These are phyloP conservation scores for Trifolium dubium DNA, from an alignment of 306 rosid genomes.

Conservation along the genomic window DNA sequence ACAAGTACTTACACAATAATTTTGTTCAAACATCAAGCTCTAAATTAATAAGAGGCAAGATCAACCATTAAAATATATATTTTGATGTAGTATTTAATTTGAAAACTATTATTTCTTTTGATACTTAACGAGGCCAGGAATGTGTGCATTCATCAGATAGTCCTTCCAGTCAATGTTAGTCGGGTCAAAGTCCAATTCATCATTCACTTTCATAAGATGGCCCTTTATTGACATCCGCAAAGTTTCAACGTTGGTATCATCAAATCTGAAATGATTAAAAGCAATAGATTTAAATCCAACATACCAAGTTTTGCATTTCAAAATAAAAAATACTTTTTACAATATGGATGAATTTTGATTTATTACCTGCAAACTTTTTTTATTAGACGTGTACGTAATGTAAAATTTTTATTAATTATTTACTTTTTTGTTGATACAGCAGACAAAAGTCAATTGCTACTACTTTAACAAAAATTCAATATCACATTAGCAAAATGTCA, in stretches of 20 bases:
- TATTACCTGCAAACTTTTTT: no score
- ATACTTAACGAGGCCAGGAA: slow-evolving; percentile 50
- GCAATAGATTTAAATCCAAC: no score
- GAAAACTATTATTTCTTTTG: slow-evolving; percentile 1
- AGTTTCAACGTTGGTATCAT: slow-evolving; percentile 46
- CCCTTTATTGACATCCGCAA: slow-evolving; percentile 13
- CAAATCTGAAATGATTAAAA: no score
- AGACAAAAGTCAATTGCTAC: no score
- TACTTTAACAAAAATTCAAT: no score
- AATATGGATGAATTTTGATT: no score
- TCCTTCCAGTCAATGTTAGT: slow-evolving; percentile 52
- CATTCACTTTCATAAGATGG: background rate
- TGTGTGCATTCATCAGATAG: slow-evolving; percentile 49
- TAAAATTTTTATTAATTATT: no score
- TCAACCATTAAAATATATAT: no score
- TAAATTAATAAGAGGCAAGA: background rate
- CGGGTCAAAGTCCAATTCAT: slow-evolving; percentile 44
- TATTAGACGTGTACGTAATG: no score
- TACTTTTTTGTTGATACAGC: no score
- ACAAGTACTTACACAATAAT: background rate
- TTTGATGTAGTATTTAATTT: background rate
- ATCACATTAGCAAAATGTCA: no score
- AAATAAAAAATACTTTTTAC: no score
- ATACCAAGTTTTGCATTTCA: background rate
- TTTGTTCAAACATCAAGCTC: background rate